Conservation (phyloP, 495 filamentous ascomycete species). For the Aspergillus nidulans region DNA sequence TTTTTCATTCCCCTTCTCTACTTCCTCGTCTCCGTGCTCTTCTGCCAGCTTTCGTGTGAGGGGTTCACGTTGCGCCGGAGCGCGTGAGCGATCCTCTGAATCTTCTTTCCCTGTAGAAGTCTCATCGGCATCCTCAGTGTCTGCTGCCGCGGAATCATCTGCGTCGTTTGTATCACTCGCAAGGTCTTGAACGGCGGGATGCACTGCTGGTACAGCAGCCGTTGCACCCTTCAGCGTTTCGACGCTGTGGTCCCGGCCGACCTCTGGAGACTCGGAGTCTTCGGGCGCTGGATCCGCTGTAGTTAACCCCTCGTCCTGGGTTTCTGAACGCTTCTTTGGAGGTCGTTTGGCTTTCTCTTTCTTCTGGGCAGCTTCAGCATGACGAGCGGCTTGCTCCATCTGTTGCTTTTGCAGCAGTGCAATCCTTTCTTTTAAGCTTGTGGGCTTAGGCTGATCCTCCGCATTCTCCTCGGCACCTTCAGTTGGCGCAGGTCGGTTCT, state of each 20-base stretch:
- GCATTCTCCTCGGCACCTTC: constrained; percentile 51
- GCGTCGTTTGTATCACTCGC: constrained; percentile 84
- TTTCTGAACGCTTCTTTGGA: constrained; percentile 72
- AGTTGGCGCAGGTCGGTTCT: constrained; percentile 53
- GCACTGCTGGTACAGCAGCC: constrained; percentile 44
- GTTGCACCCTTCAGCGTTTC: constrained; percentile 49
- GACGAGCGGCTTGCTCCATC: constrained; percentile 74
- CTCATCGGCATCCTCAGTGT: constrained; percentile 79
- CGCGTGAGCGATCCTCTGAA: constrained; percentile 50
- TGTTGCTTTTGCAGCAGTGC: constrained; percentile 93
- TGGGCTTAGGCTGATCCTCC: constrained; percentile 81
- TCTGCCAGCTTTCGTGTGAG: constrained; percentile 17
- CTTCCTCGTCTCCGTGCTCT: constrained; percentile 30
- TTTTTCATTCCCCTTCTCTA: constrained; percentile 39
- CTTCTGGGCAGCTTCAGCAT: constrained; percentile 72
- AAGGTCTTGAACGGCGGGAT: constrained; percentile 45
- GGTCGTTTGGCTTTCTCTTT: constrained; percentile 86
- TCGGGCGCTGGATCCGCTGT: constrained; percentile 37
- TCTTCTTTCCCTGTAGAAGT: constrained; percentile 71
- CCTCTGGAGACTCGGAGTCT: constrained; percentile 47
- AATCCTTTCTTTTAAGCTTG: constrained; percentile 90
- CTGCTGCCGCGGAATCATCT: constrained; percentile 81
- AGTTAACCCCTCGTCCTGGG: constrained; percentile 30
- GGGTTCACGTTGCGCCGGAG: constrained; percentile 17
- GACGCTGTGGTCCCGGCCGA: constrained; percentile 50